These are phyloP conservation scores for Botrytis aclada DNA, from an alignment of 2,329 filamentous ascomycete species.

Conservation along the genomic window DNA sequence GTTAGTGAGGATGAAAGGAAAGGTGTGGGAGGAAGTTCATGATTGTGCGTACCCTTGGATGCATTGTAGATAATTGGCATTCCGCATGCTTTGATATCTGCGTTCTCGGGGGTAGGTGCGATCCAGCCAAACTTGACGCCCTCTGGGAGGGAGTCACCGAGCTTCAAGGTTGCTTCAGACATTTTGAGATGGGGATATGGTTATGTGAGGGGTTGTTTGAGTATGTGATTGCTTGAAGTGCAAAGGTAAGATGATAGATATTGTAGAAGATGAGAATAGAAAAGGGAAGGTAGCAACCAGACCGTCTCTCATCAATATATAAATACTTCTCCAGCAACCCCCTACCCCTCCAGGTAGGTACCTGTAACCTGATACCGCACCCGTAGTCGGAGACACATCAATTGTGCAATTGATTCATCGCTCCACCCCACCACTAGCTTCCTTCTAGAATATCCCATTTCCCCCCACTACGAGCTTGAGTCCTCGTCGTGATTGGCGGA, in stretches of 20 bases:
- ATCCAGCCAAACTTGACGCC: conserved; percentile 82
- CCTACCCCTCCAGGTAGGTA: neutral
- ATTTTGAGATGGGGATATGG: conserved; percentile 21
- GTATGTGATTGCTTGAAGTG: neutral
- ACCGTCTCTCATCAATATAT: neutral
- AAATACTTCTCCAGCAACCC: neutral
- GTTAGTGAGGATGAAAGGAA: neutral
- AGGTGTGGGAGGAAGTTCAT: neutral
- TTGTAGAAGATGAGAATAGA: neutral
- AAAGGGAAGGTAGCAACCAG: neutral
- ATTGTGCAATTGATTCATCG: neutral
- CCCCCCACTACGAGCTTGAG: neutral
- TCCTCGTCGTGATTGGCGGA: neutral
- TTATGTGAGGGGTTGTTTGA: neutral
- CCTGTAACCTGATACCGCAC: conserved; percentile 1
- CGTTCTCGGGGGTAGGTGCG: conserved; percentile 67
- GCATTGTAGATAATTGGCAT: conserved; percentile 76
- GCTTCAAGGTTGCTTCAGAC: conserved; percentile 43
- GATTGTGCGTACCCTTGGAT: conserved; percentile 57
- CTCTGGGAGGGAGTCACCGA: conserved; percentile 79
- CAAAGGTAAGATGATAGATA: no score
- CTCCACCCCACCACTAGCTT: conserved; percentile 7
- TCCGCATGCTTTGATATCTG: conserved; percentile 72
- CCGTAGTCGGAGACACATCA: conserved; percentile 7
- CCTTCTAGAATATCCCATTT: neutral